phyloP scores from a whole-genome alignment of 345 rosid species.

The Boechera retrofracta region DNA sequence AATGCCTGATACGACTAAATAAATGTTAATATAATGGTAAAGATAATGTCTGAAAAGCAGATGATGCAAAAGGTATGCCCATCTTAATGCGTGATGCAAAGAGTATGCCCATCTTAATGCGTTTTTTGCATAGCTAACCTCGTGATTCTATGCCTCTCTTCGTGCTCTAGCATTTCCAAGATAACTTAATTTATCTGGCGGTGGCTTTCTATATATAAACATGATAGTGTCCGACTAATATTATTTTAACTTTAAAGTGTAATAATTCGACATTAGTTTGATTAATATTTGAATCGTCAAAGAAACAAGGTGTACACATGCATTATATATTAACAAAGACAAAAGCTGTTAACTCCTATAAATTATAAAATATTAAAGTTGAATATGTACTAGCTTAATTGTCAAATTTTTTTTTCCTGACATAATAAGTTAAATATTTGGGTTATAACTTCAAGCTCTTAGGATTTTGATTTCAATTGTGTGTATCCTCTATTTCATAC shows the following conservation, averaged over 20 bases:
- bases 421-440: too few species aligned
- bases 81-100: conserved; percentile 28
- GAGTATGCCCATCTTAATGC: conserved; percentile 33
- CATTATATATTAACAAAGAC: background rate
- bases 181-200: conserved; percentile 30
- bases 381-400: background rate
- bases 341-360: background rate
- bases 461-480: too few species aligned
- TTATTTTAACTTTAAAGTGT: conserved; percentile 3
- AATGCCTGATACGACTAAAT: conserved; percentile 36
- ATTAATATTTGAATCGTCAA: background rate
- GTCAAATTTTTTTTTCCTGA: too few species aligned
- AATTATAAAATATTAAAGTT: background rate
- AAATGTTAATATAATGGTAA: conserved; percentile 17
- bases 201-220: conserved; percentile 13
- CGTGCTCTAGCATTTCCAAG: conserved; percentile 37
- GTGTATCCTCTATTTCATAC: too few species aligned
- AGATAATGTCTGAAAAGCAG: conserved; percentile 39
- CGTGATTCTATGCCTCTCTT: conserved; percentile 43
- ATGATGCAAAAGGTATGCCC: conserved; percentile 44
- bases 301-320: conserved; percentile 11
- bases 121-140: conserved; percentile 37
- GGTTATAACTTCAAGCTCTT: too few species aligned
- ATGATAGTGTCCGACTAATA: background rate
- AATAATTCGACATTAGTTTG: conserved; percentile 4